A percentile compares a stretch with the other conserved stretches of the same genome.
phyloP scores from a whole-genome alignment of 2,329 filamentous ascomycete genomes.

The Penicillium crustosum region DNA sequence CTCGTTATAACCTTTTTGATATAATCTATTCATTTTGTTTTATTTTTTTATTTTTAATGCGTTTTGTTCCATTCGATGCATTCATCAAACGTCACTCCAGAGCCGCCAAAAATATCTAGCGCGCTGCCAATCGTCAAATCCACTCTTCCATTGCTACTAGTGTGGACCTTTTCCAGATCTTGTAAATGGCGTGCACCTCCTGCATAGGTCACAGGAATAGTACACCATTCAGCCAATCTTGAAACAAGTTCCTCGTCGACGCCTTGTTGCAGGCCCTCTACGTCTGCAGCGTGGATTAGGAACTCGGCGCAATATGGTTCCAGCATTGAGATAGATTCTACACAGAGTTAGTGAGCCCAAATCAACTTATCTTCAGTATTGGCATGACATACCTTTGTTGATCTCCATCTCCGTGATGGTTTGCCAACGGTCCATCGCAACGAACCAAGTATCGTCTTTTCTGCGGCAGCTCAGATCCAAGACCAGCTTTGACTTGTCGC shows the following conservation, averaged over 20 bases:
- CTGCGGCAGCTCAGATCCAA: constrained; percentile 91
- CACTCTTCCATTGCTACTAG: constrained; percentile 74
- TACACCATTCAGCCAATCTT: constrained; percentile 78
- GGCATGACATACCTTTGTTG: constrained; percentile 64
- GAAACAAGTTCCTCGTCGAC: constrained; percentile 83
- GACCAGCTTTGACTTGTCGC: constrained; percentile 78
- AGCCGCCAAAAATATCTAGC: constrained; percentile 91
- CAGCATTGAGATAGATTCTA: constrained; percentile 75
- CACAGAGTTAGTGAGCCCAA: constrained; percentile 9
- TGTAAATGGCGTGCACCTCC: constrained; percentile 82
- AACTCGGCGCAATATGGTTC: constrained; percentile 96
- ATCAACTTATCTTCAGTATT: neutral
- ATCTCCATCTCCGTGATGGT: constrained; percentile 96
- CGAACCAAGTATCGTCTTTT: constrained; percentile 77
- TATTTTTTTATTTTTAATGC: constrained; percentile 68
- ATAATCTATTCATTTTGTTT: constrained; percentile 23
- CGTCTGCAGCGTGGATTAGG: constrained; percentile 93
- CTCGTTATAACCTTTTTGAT: neutral
- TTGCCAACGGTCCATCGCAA: constrained; percentile 99
- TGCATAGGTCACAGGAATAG: constrained; percentile 91
- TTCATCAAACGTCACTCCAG: constrained; percentile 80
- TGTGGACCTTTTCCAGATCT: constrained; percentile 79
- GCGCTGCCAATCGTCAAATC: constrained; percentile 97
- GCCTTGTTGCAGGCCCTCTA: constrained; percentile 88
- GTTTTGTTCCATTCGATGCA: constrained; percentile 81